Evolutionary conservation across 495 filamentous ascomycete species (phyloP).

Genomic region (Halenospora varia): DNA sequence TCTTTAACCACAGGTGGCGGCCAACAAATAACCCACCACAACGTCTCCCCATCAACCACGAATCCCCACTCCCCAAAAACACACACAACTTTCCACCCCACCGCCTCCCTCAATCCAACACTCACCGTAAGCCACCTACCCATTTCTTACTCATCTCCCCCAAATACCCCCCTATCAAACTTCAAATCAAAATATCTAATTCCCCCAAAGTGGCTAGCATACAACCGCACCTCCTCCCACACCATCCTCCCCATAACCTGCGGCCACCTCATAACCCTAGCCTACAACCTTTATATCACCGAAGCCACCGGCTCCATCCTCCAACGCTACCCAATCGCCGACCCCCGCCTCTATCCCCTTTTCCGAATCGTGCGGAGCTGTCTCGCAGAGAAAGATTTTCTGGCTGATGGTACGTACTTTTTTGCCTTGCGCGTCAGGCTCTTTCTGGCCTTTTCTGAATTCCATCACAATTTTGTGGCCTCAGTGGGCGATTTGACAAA

Average conservation of each 20-base stretch:
- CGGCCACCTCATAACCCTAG: background rate
- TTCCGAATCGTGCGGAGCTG: background rate
- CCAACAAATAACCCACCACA: background rate
- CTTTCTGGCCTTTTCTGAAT: background rate
- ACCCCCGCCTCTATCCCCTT: background rate
- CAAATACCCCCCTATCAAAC: background rate
- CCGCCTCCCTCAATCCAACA: background rate
- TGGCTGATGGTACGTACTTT: background rate
- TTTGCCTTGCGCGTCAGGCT: background rate
- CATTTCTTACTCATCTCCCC: background rate
- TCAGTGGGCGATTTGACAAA: no score
- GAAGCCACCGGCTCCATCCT: background rate
- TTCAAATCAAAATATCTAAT: background rate
- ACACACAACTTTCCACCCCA: background rate
- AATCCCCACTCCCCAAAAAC: background rate
- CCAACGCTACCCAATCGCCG: background rate
- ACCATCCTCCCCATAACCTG: background rate
- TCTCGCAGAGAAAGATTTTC: background rate
- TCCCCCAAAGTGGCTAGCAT: background rate
- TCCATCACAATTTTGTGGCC: no score
- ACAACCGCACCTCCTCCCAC: background rate
- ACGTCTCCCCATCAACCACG: background rate
- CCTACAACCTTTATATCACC: slow-evolving; percentile 3
- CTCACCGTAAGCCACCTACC: no score
- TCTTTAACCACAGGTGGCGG: background rate